Evolutionary conservation across 441 rosid species (phyloP), one percentile per base, ranked within the genome.

Genomic region (Gossypium gossypioides): DNA sequence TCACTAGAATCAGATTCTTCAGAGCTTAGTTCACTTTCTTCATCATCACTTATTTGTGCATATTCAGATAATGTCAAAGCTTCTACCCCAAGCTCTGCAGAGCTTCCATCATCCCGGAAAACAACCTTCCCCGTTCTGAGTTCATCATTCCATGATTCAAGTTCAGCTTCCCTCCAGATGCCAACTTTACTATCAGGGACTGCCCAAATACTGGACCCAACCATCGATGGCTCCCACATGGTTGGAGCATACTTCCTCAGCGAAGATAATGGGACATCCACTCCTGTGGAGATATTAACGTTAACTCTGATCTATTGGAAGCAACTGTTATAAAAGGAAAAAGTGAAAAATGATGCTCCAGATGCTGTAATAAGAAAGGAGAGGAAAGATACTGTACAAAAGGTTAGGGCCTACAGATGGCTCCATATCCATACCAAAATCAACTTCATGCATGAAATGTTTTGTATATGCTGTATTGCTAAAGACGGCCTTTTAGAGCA

Each of bases 121-220:
- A 92, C 90, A 75, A 95, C 93, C 69, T 83, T 72, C 22, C 96
- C 99, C 56, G 78, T 73, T 79, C 79, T 72, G 40, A 59, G 73
- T 73, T 86, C 84, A 79, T 87, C 87, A 75, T 95, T 90, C 99
- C 97, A 95, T 50, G 96, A 89, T 79, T 86, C 93, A 72, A 95
- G 97, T 76, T 95, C 97, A 72, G 96, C 97, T 80, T 84, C 77
- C 85, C 84, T 88, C 97, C 97, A 95, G 59, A 88, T 71, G 52
- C 91, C 86, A 21, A 48, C 72, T 65, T 82, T 82, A 74, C 80
- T 44, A 63, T 90, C 95, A 32, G 91, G 74, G 62, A 76, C 74
- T 69, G 99, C 99, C 92, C 85, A 91, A 69, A 95, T 79, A 21
- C 77, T 84, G 76, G 99, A 87, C 10, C 97, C 99, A 71, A 88